Base-by-base conservation (phyloP, 768 basidiomycete species). In the Psilocybe tampanensis region DNA sequence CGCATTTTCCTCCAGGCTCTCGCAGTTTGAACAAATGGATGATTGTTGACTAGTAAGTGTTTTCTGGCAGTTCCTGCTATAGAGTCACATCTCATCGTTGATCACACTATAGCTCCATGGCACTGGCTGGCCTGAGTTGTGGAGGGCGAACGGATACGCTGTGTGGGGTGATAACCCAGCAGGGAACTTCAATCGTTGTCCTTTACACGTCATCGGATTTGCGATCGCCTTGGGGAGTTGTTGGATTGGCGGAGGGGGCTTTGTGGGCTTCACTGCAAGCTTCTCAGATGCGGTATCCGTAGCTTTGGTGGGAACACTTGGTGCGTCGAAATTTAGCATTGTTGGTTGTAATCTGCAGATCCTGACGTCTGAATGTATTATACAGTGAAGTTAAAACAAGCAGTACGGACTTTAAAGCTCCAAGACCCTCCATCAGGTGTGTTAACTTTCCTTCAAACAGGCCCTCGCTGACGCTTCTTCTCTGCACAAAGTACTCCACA, bases 361-460 rank as follows among this genome's bases (percentile, higher is more conserved):
- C n/a, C n/a, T n/a, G n/a, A n/a, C n/a, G n/a, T n/a, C n/a, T n/a
- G n/a, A n/a, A n/a, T n/a, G n/a, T n/a, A n/a, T n/a, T n/a, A n/a
- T 17, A 13, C 21, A 12, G 43, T 50, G 19, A 50, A 8, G 44
- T 15, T 50, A 8, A 15, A n/a, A n/a, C n/a, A n/a, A n/a, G n/a
- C 15, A 8, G 8, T 34, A 11, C 22, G 17, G 12, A 41, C 33
- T 19, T 52, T 23, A 47, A 50, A 26, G 44, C 22, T 18, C 65
- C 47, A 18, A 66, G 48, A 11, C 44, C 65, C 19, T 56, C 45
- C 17, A 67, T 57, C 8, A 72, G 55, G 15, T 43, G 39, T 5
- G 17, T 13, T n/a, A 72, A 43, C 54, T 70, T 70, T 12, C 66
- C 68, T 52, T 69, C 54, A 56, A 72, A 67, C 23, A 70, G 47